Percentiles rank a stretch among this genome's conserved stretches.
Conservation (phyloP, 2,329 filamentous ascomycete species). For the Ophiosphaerella herpotricha region DNA sequence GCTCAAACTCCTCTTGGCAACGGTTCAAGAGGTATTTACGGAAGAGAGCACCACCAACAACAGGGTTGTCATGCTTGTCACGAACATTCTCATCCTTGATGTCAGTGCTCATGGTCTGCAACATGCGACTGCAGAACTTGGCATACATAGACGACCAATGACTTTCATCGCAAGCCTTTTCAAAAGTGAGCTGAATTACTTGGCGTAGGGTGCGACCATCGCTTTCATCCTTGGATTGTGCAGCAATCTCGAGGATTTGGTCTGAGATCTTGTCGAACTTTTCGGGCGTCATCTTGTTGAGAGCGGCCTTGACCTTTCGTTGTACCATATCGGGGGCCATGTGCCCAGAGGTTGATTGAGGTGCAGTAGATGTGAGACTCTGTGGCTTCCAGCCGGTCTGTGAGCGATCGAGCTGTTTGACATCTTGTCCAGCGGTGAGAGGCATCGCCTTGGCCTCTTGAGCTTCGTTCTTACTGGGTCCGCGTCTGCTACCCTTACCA, state of each 20-base stretch:
- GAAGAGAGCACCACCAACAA: conserved; percentile 93
- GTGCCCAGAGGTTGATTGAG: conserved; percentile 48
- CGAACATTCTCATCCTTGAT: conserved; percentile 94
- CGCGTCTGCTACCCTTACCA: conserved; percentile 64
- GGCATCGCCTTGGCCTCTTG: conserved; percentile 86
- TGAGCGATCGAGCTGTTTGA: conserved; percentile 77
- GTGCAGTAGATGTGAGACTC: conserved; percentile 47
- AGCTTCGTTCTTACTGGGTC: conserved; percentile 60
- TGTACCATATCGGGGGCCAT: conserved; percentile 93
- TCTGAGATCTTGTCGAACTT: conserved; percentile 96
- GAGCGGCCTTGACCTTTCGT: conserved; percentile 95
- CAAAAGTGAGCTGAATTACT: conserved; percentile 98
- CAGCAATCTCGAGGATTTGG: conserved; percentile 89
- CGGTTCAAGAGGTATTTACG: conserved; percentile 97
- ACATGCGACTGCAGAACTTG: conserved; percentile 96
- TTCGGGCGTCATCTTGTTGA: conserved; percentile 99
- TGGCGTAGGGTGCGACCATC: conserved; percentile 95
- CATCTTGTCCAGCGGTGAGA: conserved; percentile 78
- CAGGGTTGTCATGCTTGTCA: conserved; percentile 85
- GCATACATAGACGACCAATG: conserved; percentile 99
- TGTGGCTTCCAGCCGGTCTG: conserved; percentile 87
- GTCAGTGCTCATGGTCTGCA: conserved; percentile 80
- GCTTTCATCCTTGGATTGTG: conserved; percentile 91
- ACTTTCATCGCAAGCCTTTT: conserved; percentile 97
- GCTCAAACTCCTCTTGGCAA: conserved; percentile 98